Evolutionary conservation across 2,329 filamentous ascomycete species (phyloP).

Genomic region (Cercospora janseana): DNA sequence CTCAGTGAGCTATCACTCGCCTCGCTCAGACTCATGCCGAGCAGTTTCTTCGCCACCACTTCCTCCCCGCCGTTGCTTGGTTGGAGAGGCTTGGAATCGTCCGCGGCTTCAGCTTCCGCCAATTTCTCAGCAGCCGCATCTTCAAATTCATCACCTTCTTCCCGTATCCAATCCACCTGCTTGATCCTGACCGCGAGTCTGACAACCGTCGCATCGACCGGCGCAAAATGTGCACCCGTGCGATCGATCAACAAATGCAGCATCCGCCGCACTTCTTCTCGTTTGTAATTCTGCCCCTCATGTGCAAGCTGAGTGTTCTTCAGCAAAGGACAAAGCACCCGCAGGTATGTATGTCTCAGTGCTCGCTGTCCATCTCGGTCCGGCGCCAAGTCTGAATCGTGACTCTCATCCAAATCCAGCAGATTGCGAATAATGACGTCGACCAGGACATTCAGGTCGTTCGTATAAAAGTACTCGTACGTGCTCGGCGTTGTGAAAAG

Average conservation of each 20-base stretch:
- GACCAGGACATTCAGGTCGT: slow-evolving; percentile 87
- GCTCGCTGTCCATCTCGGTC: slow-evolving; percentile 41
- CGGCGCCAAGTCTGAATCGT: slow-evolving; percentile 29
- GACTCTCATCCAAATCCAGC: slow-evolving; percentile 83
- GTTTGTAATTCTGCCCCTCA: slow-evolving; percentile 81
- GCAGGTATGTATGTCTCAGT: slow-evolving; percentile 88
- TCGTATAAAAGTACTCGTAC: slow-evolving; percentile 98
- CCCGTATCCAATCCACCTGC: slow-evolving; percentile 40
- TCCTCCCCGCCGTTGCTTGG: slow-evolving; percentile 6
- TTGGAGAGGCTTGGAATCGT: slow-evolving; percentile 11
- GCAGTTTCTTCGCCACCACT: slow-evolving; percentile 51
- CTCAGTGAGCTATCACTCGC: slow-evolving; percentile 66
- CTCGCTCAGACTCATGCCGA: slow-evolving; percentile 70
- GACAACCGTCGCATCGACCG: slow-evolving; percentile 75
- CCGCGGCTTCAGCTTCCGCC: slow-evolving; percentile 26
- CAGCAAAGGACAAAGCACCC: slow-evolving; percentile 85
- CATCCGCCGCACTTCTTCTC: slow-evolving; percentile 75
- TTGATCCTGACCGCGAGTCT: slow-evolving; percentile 72
- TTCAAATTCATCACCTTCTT: slow-evolving; percentile 35
- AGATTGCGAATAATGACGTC: slow-evolving; percentile 96
- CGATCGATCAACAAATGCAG: slow-evolving; percentile 62
- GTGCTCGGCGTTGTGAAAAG: slow-evolving; percentile 89
- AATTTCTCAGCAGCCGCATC: slow-evolving; percentile 28
- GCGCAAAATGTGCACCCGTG: slow-evolving; percentile 66
- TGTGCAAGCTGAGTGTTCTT: slow-evolving; percentile 86